Conservation (phyloP, 2,329 filamentous ascomycete genomes). For the Phialocephala sp. region DNA sequence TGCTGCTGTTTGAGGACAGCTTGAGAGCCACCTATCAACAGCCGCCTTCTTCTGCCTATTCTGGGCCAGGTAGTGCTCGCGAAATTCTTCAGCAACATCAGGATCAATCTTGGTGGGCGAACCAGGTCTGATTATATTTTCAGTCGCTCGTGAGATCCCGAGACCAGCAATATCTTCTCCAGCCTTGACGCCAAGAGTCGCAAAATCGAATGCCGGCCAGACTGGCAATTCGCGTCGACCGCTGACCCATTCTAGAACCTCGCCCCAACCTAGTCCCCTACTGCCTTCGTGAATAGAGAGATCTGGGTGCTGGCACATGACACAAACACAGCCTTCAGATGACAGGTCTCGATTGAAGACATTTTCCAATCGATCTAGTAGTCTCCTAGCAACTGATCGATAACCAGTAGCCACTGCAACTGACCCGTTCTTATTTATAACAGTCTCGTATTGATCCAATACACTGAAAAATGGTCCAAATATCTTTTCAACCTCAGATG, state of each 20-base stretch:
- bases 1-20: slow-evolving; percentile 71
- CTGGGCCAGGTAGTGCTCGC: slow-evolving; percentile 89
- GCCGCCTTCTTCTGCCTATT: slow-evolving; percentile 91
- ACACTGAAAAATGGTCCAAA: slow-evolving; percentile 85
- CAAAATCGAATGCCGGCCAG: slow-evolving; percentile 88
- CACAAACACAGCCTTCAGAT: slow-evolving; percentile 80
- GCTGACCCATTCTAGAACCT: slow-evolving; percentile 91
- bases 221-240: slow-evolving; percentile 83
- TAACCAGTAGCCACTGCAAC: slow-evolving; percentile 95
- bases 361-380: slow-evolving; percentile 89
- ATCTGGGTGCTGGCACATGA: slow-evolving; percentile 75
- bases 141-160: slow-evolving; percentile 62
- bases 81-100: slow-evolving; percentile 91
- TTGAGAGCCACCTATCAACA: slow-evolving; percentile 88
- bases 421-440: slow-evolving; percentile 84
- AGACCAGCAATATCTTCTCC: slow-evolving; percentile 60
- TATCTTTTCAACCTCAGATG: slow-evolving; percentile 70
- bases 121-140: slow-evolving; percentile 60
- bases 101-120: slow-evolving; percentile 82
- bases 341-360: slow-evolving; percentile 95
- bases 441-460: slow-evolving; percentile 83
- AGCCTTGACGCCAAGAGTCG: slow-evolving; percentile 64
- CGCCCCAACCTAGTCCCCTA: slow-evolving; percentile 88
- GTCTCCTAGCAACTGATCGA: slow-evolving; percentile 85
- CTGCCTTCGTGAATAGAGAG: slow-evolving; percentile 49